A percentile compares a stretch with the other conserved stretches of the same genome.
These are phyloP conservation scores for Ettlia oleoabundans DNA, from an alignment of 139 green algal species.

Conservation along the genomic window DNA sequence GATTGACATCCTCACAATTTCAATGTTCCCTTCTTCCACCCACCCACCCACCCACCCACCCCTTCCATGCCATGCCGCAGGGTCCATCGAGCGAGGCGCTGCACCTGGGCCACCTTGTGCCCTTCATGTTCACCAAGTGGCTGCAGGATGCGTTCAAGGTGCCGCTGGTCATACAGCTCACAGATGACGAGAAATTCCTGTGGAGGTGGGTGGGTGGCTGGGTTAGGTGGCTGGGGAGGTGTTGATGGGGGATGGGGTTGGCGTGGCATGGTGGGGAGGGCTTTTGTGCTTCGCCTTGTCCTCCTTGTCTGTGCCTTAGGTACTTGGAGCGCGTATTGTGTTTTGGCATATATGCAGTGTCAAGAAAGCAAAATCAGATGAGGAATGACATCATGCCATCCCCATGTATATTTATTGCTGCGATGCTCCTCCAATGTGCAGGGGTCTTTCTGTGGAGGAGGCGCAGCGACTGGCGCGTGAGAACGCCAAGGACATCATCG, in stretches of 20 bases:
- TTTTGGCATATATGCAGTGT: no score
- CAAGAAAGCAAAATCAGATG: no score
- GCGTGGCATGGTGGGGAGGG: no score
- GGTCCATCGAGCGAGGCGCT: constrained; percentile 96
- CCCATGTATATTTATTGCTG: no score
- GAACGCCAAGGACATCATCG: constrained; percentile 99
- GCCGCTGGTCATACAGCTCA: constrained; percentile 98
- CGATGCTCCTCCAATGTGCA: constrained; percentile 8
- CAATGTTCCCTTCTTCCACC: neutral
- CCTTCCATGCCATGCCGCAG: constrained; percentile 14
- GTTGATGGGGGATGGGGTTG: no score
- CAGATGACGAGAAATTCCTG: constrained; percentile 96
- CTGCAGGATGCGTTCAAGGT: constrained; percentile 95
- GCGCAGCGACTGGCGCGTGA: constrained; percentile 79
- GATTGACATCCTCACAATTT: no score
- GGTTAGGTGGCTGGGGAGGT: no score
- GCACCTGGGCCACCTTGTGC: constrained; percentile 97
- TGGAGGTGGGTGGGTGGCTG: constrained; percentile 66
- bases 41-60: no score
- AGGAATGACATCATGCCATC: no score
- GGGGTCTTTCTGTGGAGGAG: constrained; percentile 81
- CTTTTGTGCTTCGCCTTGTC: no score
- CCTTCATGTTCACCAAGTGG: constrained; percentile 97
- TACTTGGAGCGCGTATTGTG: no score
- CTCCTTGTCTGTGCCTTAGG: no score